Base-by-base conservation (phyloP, 768 basidiomycete species). In the Russula virescens region DNA sequence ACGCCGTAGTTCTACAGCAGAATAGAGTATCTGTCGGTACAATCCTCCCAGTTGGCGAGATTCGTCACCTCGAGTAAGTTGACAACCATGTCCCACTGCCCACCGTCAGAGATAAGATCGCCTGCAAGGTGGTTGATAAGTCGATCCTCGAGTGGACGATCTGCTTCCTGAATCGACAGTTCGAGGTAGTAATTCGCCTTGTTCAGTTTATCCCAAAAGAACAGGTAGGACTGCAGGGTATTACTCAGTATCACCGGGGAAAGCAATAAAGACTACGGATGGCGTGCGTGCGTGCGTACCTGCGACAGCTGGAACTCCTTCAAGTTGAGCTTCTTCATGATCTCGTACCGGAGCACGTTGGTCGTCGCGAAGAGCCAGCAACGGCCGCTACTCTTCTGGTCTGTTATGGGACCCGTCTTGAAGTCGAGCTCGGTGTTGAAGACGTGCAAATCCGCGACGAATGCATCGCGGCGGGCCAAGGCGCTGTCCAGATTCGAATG, bases 361-460 rank as follows among this genome's bases (percentile, higher is more conserved):
- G 92, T 94, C 8, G 91, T 90, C 2, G 94, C 91, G 72, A 98
- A 98, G 9, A 97, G 79, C 95, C 96, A 98, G 77, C 95, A 98
- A 51, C 95, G 79, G 0, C 95, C 95, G 61, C 87, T 90, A 71
- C 81, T 85, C 76, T 86, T 89, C 82, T 96, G 94, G 74, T 88
- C 83, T 14, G 92, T 94, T 66, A 94, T 77, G 11, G 93, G 93
- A 2, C 81, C 83, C 1, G 92, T 86, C 79, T 90, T 89, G 76
- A 88, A 88, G 58, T 87, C 87, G 23, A 97, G 70, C 64, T 84
- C 78, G 67, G 84, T 80, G 73, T 94, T 95, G 80, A 95, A 97
- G 56, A 95, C 80, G 72, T 91, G 89, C 49, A 79, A 75, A 70
- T 90, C 87, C 3, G 81, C 76, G 60, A 91, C 78, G 63, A 72